A percentile compares a stretch with the other conserved stretches of the same genome.
phyloP scores from a whole-genome alignment of 352 stramenopile genomes.

The Globisporangium emineosum region DNA sequence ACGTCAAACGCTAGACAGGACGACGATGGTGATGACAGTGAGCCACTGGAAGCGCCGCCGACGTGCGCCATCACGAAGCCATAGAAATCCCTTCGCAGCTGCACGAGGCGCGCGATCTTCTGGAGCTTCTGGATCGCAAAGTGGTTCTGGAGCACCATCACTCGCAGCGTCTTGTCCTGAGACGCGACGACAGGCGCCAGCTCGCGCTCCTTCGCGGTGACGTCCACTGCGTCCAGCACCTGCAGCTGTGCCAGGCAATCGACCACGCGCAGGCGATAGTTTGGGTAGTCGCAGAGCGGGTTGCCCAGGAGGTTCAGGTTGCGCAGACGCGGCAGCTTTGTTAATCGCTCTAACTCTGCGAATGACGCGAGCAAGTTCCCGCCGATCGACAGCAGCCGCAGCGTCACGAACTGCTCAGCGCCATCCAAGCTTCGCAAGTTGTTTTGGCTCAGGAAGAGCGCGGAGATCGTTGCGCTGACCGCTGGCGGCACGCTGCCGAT shows the following conservation, averaged over 20 bases:
- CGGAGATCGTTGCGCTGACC: conserved; percentile 40
- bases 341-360: conserved; percentile 36
- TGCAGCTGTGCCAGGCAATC: conserved; percentile 41
- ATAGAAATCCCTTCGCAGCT: conserved; percentile 61
- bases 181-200: conserved; percentile 42
- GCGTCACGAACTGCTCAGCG: conserved; percentile 53
- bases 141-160: conserved; percentile 62
- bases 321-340: conserved; percentile 36
- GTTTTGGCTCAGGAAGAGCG: conserved; percentile 84
- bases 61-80: conserved; percentile 25
- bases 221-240: conserved; percentile 58
- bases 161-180: conserved; percentile 48
- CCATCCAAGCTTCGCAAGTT: conserved; percentile 46
- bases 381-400: conserved; percentile 64
- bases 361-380: conserved; percentile 54
- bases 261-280: conserved; percentile 65
- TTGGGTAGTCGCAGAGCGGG: conserved; percentile 64
- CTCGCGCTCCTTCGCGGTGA: conserved; percentile 57
- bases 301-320: conserved; percentile 76
- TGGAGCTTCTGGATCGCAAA: conserved; percentile 71
- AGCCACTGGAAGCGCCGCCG: not conserved
- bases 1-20: conserved; percentile 38
- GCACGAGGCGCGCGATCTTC: conserved; percentile 41
- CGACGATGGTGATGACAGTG: no score
- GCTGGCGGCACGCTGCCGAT: conserved; percentile 50